These are phyloP conservation scores for Parietichytrium sp. DNA, from an alignment of 108 stramenopile species.

Conservation along the genomic window DNA sequence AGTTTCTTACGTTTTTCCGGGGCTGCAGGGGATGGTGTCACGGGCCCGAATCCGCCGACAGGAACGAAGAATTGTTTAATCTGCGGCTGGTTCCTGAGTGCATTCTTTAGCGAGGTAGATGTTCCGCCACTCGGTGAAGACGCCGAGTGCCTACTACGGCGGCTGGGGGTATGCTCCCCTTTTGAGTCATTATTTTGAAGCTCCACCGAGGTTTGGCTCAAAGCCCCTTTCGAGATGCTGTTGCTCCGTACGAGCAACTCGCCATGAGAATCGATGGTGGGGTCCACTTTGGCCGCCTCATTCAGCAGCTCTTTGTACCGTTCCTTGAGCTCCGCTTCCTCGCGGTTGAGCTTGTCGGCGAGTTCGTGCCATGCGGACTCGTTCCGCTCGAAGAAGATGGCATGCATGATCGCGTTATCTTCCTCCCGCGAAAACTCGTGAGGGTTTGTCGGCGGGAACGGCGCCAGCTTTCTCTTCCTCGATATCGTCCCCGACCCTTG, in stretches of 20 bases:
- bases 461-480: not conserved
- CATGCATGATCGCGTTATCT: too few species aligned
- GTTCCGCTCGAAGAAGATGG: too few species aligned
- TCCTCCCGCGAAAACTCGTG: too few species aligned
- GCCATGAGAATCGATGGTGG: not conserved
- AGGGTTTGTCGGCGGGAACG: not conserved
- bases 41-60: too few species aligned
- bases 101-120: not conserved
- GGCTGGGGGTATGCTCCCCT: conserved; percentile 1
- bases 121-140: not conserved
- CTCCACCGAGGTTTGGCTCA: not conserved
- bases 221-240: not conserved
- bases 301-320: too few species aligned
- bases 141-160: too few species aligned
- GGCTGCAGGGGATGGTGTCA: too few species aligned
- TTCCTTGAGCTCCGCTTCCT: too few species aligned
- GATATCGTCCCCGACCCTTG: not conserved
- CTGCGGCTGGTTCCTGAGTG: conserved; percentile 33
- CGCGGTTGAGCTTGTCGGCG: too few species aligned
- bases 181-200: not conserved
- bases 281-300: not conserved
- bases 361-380: too few species aligned
- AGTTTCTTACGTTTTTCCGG: too few species aligned
- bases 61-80: conserved; percentile 33
- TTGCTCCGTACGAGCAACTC: not conserved